Percentiles rank a stretch among this genome's conserved stretches.
Evolutionary conservation across 768 basidiomycete species (phyloP).

Genomic region (Tephrocybe sp.): DNA sequence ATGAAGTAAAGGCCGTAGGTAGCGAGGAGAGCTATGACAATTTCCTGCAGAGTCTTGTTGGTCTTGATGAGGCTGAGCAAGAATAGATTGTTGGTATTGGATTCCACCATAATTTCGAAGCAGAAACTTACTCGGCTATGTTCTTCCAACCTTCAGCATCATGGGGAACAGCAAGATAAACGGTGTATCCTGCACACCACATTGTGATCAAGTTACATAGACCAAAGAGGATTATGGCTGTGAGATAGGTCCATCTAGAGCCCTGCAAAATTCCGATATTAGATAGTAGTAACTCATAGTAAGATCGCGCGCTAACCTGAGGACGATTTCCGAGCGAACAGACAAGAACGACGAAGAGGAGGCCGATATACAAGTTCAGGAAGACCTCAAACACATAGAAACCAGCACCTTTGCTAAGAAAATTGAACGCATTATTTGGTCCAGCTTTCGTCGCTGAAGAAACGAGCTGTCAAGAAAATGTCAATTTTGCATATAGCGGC

Average conservation of each 20-base stretch:
- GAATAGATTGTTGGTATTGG: neutral
- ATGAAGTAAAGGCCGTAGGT: constrained; percentile 86
- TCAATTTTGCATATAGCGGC: too few relatives aligned
- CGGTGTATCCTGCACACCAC: constrained; percentile 90
- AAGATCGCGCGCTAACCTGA: constrained; percentile 33
- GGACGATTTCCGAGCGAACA: constrained; percentile 93
- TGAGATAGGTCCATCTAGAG: constrained; percentile 80
- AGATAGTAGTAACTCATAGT: neutral
- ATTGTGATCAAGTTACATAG: constrained; percentile 74
- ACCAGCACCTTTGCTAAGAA: constrained; percentile 71
- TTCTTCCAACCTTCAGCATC: constrained; percentile 72
- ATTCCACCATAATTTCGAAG: neutral
- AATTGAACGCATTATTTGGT: constrained; percentile 72
- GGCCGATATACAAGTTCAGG: constrained; percentile 76
- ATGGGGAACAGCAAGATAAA: constrained; percentile 81
- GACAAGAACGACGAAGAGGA: constrained; percentile 78
- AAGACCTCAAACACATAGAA: constrained; percentile 75
- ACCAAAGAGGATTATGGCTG: constrained; percentile 77
- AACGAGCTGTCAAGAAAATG: constrained; percentile 53
- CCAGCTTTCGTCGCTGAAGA: constrained; percentile 67
- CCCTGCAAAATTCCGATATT: constrained; percentile 41
- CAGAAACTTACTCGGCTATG: constrained; percentile 55
- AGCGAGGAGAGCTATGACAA: constrained; percentile 74
- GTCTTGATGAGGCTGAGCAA: constrained; percentile 51
- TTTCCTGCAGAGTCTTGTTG: constrained; percentile 76